phyloP scores from a whole-genome alignment of 2,329 filamentous ascomycete species.

The Stromatinia cepivora region DNA sequence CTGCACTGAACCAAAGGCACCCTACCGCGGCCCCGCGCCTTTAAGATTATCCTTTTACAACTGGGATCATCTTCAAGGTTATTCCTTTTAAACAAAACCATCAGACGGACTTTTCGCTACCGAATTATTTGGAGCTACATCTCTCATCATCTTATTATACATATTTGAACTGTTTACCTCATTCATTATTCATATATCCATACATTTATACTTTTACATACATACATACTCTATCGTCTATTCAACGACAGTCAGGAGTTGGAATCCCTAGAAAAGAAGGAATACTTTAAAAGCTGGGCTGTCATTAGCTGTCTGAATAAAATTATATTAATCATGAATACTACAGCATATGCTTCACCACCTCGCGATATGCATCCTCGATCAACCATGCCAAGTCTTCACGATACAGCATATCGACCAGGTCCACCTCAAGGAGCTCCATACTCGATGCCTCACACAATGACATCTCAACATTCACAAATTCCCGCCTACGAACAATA shows the following conservation, averaged over 20 bases:
- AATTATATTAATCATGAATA: slow-evolving; percentile 27
- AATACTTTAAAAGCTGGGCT: neutral
- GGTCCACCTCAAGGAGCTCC: slow-evolving; percentile 24
- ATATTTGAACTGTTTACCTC: slow-evolving; percentile 1
- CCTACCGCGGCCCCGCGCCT: slow-evolving; percentile 2
- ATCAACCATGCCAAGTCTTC: slow-evolving; percentile 27
- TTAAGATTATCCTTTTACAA: slow-evolving; percentile 5
- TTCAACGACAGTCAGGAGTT: neutral
- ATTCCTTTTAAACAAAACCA: slow-evolving; percentile 14
- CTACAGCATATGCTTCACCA: slow-evolving; percentile 34
- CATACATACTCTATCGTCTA: neutral
- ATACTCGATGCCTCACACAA: slow-evolving; percentile 31
- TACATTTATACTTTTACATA: neutral
- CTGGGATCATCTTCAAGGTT: slow-evolving; percentile 21
- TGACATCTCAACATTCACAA: slow-evolving; percentile 30
- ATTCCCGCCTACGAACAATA: slow-evolving; percentile 27
- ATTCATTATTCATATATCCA: slow-evolving; percentile 1
- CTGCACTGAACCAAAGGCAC: slow-evolving; percentile 9
- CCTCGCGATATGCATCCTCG: slow-evolving; percentile 29
- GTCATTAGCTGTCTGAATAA: neutral
- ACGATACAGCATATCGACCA: slow-evolving; percentile 28
- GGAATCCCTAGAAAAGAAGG: neutral
- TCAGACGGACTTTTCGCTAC: slow-evolving; percentile 21
- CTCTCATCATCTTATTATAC: slow-evolving; percentile 17
- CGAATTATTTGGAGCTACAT: slow-evolving; percentile 18